Percentiles rank a stretch among this genome's conserved stretches.
phyloP scores from a whole-genome alignment of 2,329 filamentous ascomycete genomes.

The Chalaropsis thielavioides region DNA sequence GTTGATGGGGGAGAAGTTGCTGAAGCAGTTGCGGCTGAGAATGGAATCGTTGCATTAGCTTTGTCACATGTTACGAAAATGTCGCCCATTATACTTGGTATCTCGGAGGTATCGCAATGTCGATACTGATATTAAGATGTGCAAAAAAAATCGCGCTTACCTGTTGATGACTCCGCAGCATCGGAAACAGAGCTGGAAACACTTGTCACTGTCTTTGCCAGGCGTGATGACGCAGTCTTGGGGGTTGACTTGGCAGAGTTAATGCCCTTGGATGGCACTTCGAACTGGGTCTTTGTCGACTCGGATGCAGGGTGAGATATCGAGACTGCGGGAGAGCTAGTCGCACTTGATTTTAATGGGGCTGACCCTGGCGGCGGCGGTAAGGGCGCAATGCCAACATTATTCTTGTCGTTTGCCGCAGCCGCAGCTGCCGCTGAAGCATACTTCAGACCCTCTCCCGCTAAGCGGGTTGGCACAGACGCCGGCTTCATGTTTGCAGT shows the following conservation, averaged over 20 bases:
- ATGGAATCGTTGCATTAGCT: neutral
- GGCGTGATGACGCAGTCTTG: constrained; percentile 11
- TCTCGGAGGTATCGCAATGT: neutral
- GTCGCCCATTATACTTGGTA: neutral
- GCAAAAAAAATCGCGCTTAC: constrained; percentile 24
- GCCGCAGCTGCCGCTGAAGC: constrained; percentile 90
- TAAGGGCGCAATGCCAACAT: constrained; percentile 81
- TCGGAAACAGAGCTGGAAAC: constrained; percentile 29
- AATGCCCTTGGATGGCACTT: constrained; percentile 30
- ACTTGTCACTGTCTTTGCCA: constrained; percentile 26
- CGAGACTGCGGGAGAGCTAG: constrained; percentile 38
- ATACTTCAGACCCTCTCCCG: constrained; percentile 87
- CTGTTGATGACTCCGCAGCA: constrained; percentile 31
- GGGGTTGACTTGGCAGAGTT: constrained; percentile 26
- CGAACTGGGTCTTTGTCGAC: constrained; percentile 24
- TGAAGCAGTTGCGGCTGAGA: constrained; percentile 38
- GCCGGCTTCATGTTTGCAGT: constrained; percentile 79
- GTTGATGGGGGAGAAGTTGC: constrained; percentile 25
- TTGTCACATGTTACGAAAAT: neutral
- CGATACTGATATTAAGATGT: neutral
- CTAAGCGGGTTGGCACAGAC: constrained; percentile 65
- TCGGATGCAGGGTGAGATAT: constrained; percentile 31
- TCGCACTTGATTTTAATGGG: constrained; percentile 35
- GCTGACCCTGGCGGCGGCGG: constrained; percentile 67
- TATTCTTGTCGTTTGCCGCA: constrained; percentile 73